Evolutionary conservation across 345 rosid species (phyloP), one percentile per base, ranked within the genome.

Genomic region (Aquilaria malaccensis): DNA sequence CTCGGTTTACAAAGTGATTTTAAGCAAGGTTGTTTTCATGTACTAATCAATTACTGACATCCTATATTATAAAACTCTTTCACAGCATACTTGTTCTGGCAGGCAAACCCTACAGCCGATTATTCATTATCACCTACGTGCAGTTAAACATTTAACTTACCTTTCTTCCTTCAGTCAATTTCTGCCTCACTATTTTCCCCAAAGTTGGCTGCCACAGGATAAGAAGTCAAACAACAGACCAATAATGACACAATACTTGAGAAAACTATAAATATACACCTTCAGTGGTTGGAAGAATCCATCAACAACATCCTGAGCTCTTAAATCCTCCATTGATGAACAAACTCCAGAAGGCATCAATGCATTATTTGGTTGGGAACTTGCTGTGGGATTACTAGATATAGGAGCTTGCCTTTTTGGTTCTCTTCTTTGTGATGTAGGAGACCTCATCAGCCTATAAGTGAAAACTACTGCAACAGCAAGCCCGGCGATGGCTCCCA

Each of bases 111-210:
- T 22, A 22, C 22, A 22, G 22, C 22, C 22, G 22, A 22, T 22
- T 22, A 22, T 22, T 22, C 22, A 22, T 22, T 22, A 22, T 22
- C 22, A 22, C 22, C 22, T 22, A 22, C 22, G 22, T 22, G 22
- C 22, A 22, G 22, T 22, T 22, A 22, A 22, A 22, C 22, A 22
- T 22, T 22, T 22, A 58, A 22, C 32, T 59, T 78, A 90, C 95
- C 95, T 87, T 87, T 76, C 93, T 85, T 68, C 95, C 97, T 80
- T 83, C 97, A 58, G 95, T 82, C 77, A 91, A 76, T 69, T 83
- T 91, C 75, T 88, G 96, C 70, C 94, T 82, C 56, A 88, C 89
- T 69, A 91, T 71, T 67, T 88, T 96, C 33, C 86, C 94, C 80
- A 88, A 70, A 6, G 89, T 84, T 41, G 87, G 96, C 97, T 91